Conservation (phyloP, 768 basidiomycete species). For the Tulasnella sp. region DNA sequence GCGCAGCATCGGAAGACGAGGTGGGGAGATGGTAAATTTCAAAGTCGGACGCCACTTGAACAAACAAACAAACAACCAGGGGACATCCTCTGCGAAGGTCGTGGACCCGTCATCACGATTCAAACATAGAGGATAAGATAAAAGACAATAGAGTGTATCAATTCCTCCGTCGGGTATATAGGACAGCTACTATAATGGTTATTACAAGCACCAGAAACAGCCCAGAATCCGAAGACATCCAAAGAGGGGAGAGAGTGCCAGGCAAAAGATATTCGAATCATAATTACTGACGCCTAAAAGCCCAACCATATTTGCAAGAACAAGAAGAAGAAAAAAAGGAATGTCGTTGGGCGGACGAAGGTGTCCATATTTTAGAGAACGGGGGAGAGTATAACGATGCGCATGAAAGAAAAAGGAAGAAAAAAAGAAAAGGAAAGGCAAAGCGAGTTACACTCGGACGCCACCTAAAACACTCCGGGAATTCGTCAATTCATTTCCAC, state of each 20-base stretch:
- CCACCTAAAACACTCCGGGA: neutral
- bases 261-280: neutral
- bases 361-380: neutral
- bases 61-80: neutral
- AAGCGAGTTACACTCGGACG: neutral
- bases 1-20: neutral
- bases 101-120: neutral
- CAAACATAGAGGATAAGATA: neutral
- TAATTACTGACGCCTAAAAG: conserved; percentile 10
- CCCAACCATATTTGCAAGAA: conserved; percentile 5
- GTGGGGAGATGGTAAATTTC: conserved; percentile 4
- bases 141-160: neutral
- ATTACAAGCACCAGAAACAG: conserved; percentile 8
- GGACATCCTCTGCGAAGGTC: neutral
- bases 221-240: conserved; percentile 2
- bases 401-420: neutral
- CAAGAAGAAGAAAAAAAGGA: neutral
- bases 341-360: neutral
- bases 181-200: conserved; percentile 10
- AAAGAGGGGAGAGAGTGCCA: neutral
- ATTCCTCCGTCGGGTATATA: conserved; percentile 3
- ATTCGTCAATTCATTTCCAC: neutral
- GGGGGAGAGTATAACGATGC: neutral
- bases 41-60: neutral
- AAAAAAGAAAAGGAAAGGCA: neutral